Conservation (phyloP, 2,329 filamentous ascomycete genomes). For the Pseudogymnoascus sp. region DNA sequence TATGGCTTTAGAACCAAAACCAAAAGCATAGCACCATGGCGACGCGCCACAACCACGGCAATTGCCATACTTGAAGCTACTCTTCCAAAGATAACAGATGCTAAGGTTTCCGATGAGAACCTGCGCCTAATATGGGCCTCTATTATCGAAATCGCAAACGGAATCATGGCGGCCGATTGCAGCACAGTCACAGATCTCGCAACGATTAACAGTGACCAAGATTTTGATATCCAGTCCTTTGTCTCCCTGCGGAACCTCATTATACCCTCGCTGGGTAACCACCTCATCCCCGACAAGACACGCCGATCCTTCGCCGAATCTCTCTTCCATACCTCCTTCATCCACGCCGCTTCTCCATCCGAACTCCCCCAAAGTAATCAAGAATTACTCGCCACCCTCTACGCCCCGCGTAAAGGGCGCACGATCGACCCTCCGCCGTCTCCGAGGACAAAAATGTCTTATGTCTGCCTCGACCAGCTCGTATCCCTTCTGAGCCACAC, state of each 20-base stretch:
- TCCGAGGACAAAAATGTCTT: constrained; percentile 62
- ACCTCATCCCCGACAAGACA: constrained; percentile 55
- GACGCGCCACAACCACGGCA: constrained; percentile 63
- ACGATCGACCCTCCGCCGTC: constrained; percentile 61
- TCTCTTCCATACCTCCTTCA: constrained; percentile 73
- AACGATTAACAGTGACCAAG: constrained; percentile 51
- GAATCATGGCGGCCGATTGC: constrained; percentile 61
- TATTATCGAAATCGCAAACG: constrained; percentile 56
- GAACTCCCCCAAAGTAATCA: constrained; percentile 44
- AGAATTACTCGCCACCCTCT: constrained; percentile 53
- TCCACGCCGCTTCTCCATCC: constrained; percentile 55
- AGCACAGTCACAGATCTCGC: constrained; percentile 31
- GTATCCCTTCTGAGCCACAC: constrained; percentile 55
- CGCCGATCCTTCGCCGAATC: constrained; percentile 63
- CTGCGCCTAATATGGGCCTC: constrained; percentile 60
- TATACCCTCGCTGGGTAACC: constrained; percentile 61
- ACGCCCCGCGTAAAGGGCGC: constrained; percentile 58
- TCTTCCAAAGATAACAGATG: constrained; percentile 49
- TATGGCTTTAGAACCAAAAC: constrained; percentile 69
- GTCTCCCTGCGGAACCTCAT: constrained; percentile 60
- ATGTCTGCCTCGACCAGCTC: constrained; percentile 72
- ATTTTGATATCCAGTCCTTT: constrained; percentile 74
- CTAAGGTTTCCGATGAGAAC: constrained; percentile 37
- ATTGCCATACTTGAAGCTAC: constrained; percentile 60
- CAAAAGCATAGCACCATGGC: constrained; percentile 68